Conservation (phyloP, 2,329 filamentous ascomycete genomes). For the Fusarium sp. region DNA sequence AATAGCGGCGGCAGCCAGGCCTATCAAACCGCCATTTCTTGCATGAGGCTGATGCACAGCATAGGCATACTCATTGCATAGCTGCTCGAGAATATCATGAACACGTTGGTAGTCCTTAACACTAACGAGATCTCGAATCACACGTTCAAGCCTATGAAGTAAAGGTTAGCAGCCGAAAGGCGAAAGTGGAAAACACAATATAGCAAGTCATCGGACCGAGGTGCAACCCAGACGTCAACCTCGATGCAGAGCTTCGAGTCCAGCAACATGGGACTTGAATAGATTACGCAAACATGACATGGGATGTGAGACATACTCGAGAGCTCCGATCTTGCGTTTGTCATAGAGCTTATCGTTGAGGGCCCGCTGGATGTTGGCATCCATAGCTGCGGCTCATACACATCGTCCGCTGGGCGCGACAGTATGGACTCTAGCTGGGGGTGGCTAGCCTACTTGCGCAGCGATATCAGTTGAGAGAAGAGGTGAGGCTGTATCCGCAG, state of each 20-base stretch:
- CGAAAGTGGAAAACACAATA: not conserved
- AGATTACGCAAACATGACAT: slow-evolving; percentile 6
- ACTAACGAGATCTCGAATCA: slow-evolving; percentile 85
- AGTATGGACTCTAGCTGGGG: not conserved
- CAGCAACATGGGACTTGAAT: not conserved
- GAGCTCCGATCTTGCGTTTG: slow-evolving; percentile 93
- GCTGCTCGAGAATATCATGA: slow-evolving; percentile 89
- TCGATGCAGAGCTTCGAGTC: not conserved
- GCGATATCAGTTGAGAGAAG: not conserved
- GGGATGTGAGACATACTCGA: slow-evolving; percentile 76
- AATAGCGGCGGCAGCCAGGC: slow-evolving; percentile 93
- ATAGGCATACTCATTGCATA: slow-evolving; percentile 98
- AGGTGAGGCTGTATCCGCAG: not conserved
- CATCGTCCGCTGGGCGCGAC: slow-evolving; percentile 40
- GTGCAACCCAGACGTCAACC: not conserved
- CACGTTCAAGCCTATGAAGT: slow-evolving; percentile 79
- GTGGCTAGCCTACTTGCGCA: not conserved
- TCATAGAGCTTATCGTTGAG: slow-evolving; percentile 99
- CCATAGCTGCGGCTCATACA: slow-evolving; percentile 69
- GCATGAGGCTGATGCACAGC: slow-evolving; percentile 97
- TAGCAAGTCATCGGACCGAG: slow-evolving; percentile 11
- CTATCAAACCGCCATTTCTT: slow-evolving; percentile 94
- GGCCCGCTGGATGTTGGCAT: slow-evolving; percentile 87
- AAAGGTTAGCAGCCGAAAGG: slow-evolving; percentile 18
- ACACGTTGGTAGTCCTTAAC: slow-evolving; percentile 84